Conservation (phyloP, 148 eudicot species). For the Fagopyrum homotropicum region DNA sequence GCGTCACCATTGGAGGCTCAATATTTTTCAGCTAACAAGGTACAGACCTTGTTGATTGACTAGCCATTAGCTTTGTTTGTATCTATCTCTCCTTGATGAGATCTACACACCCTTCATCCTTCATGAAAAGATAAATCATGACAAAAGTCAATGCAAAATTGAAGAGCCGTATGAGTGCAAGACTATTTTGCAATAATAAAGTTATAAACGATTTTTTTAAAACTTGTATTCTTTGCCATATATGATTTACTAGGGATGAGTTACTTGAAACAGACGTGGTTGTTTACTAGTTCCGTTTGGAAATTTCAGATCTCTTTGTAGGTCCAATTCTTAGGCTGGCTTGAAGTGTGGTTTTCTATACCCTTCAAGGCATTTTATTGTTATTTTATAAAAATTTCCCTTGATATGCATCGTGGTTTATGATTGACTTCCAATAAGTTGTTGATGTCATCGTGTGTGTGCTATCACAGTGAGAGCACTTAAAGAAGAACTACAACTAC, state of each 20-base stretch:
- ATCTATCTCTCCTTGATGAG: not conserved
- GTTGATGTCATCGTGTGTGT: not conserved
- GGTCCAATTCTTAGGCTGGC: not conserved
- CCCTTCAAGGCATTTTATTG: slow-evolving; percentile 8
- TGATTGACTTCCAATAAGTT: not conserved
- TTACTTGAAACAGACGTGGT: not conserved
- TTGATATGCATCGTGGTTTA: not conserved
- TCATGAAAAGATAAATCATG: not conserved
- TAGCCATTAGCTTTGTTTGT: not conserved
- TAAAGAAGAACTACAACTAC: slow-evolving; percentile 30
- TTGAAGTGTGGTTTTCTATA: not conserved
- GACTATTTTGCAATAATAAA: too few species aligned
- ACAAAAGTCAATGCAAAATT: not conserved
- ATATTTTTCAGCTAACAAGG: not conserved
- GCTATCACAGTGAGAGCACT: slow-evolving; percentile 25
- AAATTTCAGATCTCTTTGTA: not conserved
- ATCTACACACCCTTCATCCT: not conserved
- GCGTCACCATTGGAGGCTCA: not conserved
- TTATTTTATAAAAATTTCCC: not conserved
- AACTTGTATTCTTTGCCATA: too few species aligned
- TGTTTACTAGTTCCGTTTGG: not conserved
- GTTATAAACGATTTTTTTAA: too few species aligned
- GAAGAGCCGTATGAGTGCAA: not conserved
- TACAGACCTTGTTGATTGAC: not conserved
- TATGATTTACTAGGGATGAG: not conserved